These are phyloP conservation scores for Brasenia schreberi DNA, from an alignment of 164 flowering plant species.

Conservation along the genomic window DNA sequence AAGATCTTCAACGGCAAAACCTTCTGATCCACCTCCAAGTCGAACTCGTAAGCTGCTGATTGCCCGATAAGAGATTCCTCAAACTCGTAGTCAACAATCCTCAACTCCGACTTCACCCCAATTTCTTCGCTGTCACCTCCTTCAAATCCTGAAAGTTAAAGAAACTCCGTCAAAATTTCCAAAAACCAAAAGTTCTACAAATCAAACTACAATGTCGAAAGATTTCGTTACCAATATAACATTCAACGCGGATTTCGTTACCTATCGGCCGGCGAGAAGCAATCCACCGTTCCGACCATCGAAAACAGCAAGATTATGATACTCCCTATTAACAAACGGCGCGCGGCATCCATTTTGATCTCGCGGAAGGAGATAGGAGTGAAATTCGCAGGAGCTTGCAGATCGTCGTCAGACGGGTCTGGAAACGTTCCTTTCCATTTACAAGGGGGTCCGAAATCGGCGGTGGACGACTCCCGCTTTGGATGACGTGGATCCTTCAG, in stretches of 20 bases:
- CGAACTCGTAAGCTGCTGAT: slow-evolving; percentile 79
- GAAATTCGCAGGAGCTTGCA: not conserved
- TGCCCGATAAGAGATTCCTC: slow-evolving; percentile 72
- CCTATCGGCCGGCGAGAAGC: slow-evolving; percentile 20
- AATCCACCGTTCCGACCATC: slow-evolving; percentile 13
- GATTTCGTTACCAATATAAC: slow-evolving; percentile 50
- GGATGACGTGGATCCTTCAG: not conserved
- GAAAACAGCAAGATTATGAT: slow-evolving; percentile 9
- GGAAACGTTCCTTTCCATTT: not conserved
- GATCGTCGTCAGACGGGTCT: not conserved
- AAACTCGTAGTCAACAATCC: slow-evolving; percentile 62
- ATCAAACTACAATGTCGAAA: too few relatives aligned
- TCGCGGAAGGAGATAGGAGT: not conserved
- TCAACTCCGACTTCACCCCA: slow-evolving; percentile 66
- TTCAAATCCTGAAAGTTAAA: slow-evolving; percentile 48
- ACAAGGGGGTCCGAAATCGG: not conserved
- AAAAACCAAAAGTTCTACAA: not conserved
- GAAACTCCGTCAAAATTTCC: not conserved
- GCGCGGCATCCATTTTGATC: not conserved
- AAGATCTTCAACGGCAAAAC: slow-evolving; percentile 73
- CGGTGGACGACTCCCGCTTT: not conserved
- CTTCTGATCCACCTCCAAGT: slow-evolving; percentile 61
- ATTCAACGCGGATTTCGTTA: slow-evolving; percentile 37
- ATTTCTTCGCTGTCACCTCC: slow-evolving; percentile 68
- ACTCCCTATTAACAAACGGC: slow-evolving; percentile 3